Evolutionary conservation across 768 basidiomycete species (phyloP), one percentile per base, ranked within the genome.

Genomic region (Serpula lacrymans): DNA sequence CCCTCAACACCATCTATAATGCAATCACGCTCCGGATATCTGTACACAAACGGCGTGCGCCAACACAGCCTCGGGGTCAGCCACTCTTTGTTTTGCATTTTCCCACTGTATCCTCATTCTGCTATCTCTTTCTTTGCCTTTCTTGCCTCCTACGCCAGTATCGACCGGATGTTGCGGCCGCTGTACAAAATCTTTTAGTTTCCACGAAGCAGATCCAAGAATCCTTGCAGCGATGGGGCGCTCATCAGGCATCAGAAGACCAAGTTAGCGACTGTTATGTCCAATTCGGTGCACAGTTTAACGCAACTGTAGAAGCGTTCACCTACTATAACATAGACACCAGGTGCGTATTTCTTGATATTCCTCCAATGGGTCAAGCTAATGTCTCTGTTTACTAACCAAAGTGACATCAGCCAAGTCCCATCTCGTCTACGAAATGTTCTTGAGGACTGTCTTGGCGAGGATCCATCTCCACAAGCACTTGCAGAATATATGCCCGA

Each of bases 191-290:
- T 34, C 75, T 97, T 18, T 77, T 97, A 17, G 72, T 82, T 3
- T 81, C 88, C 31, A 94, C 91, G n/a, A 87, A 85, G 51, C 74
- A 78, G 41, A 78, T 98, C 13, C 82, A 94, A 52, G 80, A 87
- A 12, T 63, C 75, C 2, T 73, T 94, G 33, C 71, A 65, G 20
- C 73, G 74, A 44, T 94, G 92, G 91, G 76, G 81, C 35, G 46
- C 63, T 1, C 67, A 71, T 3, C 67, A 74, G 32, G 79, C 79
- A 1, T 63, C 73, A 2, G 84, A 90, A 39, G 67, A 63, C 11
- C 70, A 89, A 54, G 90, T 98, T 53, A 90, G 87, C 70, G 82
- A 95, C 59, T 77, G 88, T 39, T 98, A 92, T 59, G 88, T 98
- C 39, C 76, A 80, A 51, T 77, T 96, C 12, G 92, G 91, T 31